Base-by-base conservation (phyloP, 768 basidiomycete species). In the Lactarius quietus region DNA sequence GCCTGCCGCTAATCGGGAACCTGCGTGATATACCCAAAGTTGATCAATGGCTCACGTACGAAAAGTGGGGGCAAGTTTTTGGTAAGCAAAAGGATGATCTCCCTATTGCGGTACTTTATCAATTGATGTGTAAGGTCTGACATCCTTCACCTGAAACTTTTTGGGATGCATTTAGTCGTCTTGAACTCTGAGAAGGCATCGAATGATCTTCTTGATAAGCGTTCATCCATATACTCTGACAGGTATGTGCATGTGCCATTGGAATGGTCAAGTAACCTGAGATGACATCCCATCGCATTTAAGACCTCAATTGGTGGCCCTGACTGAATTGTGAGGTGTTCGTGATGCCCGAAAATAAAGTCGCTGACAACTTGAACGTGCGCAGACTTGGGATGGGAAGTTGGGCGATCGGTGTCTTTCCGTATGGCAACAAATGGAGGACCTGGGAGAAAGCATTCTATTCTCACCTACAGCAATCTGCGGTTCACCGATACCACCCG, bases 361-460 rank as follows among this genome's bases (percentile, higher is more conserved):
- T 53, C 15, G 36, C 53, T 17, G 26, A 8, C 12, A 18, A 28
- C 6, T 48, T 69, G 70, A 18, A 28, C 6, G 53, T 69, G 70
- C 1, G 60, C 52, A 81, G 81, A 29, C 78, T 80, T 73, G 80
- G 79, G 6, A 78, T 74, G 71, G 74, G 33, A 23, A 36, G 72
- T 18, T 80, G 77, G 76, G 69, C 75, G 52, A 74, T 81, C 54
- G 75, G 74, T 3, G 69, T 76, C 53, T 75, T 80, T 74, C 73
- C 73, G 5, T 81, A 82, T 56, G 78, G 78, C 29, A 71, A 75
- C 41, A 41, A 41, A 14, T 82, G 82, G 82, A 78, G 74, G 57
- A 73, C 74, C 7, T 76, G 77, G 29, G 76, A 82, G 6, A 74
- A 77, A 20, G 57, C 76, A 14, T 81, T 83, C 67, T 74, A 76